These are phyloP conservation scores for Solanum chmielewskii DNA, from an alignment of 257 asterid genomes.

Conservation along the genomic window DNA sequence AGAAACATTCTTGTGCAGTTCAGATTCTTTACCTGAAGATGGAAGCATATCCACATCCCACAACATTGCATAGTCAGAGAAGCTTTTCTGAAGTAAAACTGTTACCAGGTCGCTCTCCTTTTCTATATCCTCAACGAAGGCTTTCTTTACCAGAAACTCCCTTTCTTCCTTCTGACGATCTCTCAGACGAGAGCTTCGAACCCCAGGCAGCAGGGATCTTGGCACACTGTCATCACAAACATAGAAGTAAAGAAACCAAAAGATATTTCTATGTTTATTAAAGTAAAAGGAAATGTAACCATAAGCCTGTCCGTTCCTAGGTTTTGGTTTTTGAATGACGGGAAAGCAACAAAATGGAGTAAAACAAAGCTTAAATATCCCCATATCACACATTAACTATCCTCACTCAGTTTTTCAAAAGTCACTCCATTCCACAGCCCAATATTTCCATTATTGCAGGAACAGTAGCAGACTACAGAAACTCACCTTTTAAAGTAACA, in stretches of 20 bases:
- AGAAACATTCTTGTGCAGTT: conserved; percentile 24
- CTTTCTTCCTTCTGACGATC: conserved; percentile 91
- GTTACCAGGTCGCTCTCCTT: conserved; percentile 53
- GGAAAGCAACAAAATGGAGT: not conserved
- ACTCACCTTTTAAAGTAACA: not conserved
- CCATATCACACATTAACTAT: not conserved
- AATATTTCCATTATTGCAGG: not conserved
- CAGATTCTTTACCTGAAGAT: conserved; percentile 51
- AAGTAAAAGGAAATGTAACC: not conserved
- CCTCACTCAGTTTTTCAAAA: not conserved
- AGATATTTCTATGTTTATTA: not conserved
- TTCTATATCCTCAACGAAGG: conserved; percentile 75
- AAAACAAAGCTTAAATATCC: not conserved
- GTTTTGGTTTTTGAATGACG: not conserved
- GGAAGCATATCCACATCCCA: conserved; percentile 77
- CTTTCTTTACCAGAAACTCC: conserved; percentile 74
- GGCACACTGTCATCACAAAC: conserved; percentile 66
- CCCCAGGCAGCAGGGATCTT: conserved; percentile 85
- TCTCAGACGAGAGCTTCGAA: conserved; percentile 77
- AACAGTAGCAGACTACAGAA: not conserved
- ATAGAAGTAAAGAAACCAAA: not conserved
- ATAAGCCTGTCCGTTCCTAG: not conserved
- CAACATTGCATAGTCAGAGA: conserved; percentile 45
- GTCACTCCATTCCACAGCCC: not conserved
- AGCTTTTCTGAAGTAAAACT: conserved; percentile 46